Base-by-base conservation (phyloP, 1,139 yeast genomes). In the Candida anutae region DNA sequence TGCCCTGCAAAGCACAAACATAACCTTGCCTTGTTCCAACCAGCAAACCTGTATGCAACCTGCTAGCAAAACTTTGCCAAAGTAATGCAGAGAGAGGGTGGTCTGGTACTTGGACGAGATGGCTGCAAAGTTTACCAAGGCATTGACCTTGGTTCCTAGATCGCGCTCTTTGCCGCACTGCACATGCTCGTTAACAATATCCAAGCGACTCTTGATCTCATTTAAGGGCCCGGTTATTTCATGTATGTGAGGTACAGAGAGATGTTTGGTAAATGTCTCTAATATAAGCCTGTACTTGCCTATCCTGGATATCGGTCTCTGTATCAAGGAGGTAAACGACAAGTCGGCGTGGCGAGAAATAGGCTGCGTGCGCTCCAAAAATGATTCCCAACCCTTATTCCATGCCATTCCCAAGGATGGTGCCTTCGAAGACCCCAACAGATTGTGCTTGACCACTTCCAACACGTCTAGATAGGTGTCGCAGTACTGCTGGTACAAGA, bases 221-320 rank as follows among this genome's bases (percentile, higher is more conserved):
- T 23, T 24, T 15, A 48, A 27, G 14, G 28, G 24, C 2, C 30
- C 31, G n/a, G 42, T 26, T 4, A 26, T 23, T 15, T 25, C 16
- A 15, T 28, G 23, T 13, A 55, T 39, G 21, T 39, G 31, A n/a
- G n/a, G n/a, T n/a, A n/a, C n/a, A n/a, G n/a, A n/a, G n/a, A n/a
- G n/a, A n/a, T n/a, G n/a, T 23, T 58, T 58, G 6, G 35, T 18
- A 4, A 73, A 39, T 2, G 67, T 54, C 25, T 69, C 70, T 14
- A 72, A 37, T 15, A 75, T 56, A 23, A 76, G 48, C 27, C 62
- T 58, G 40, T 75, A 75, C 38, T 73, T 70, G 4, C 66, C 53
- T 11, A 72, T 56, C 33, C 82, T 50, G 14, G 67, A 53, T 3
- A 72, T 56, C 2, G 83, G 82, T 43, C 63, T 62, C 36, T 72